Percentiles rank a stretch among this genome's conserved stretches.
Conservation (phyloP, 345 rosid species). For the Ceriops zippeliana region DNA sequence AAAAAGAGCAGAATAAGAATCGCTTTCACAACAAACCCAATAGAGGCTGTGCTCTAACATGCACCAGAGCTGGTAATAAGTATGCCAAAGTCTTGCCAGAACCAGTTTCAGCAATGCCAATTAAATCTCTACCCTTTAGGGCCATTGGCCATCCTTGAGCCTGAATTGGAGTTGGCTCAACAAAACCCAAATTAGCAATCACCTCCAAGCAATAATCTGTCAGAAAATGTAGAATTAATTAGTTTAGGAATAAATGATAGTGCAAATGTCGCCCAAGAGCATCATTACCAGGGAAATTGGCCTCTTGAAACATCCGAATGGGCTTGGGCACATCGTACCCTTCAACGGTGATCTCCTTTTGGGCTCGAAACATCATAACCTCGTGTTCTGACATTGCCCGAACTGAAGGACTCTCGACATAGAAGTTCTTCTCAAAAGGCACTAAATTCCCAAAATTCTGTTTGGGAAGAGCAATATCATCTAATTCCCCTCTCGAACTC, state of each 20-base stretch:
- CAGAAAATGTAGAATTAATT: conserved; percentile 8
- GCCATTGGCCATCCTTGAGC: conserved; percentile 99
- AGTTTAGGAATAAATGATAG: background rate
- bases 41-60: conserved; percentile 86
- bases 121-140: conserved; percentile 81
- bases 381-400: conserved; percentile 71
- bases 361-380: conserved; percentile 48
- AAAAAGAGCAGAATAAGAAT: background rate
- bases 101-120: conserved; percentile 98
- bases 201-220: conserved; percentile 79
- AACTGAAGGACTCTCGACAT: conserved; percentile 59
- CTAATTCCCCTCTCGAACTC: conserved; percentile 51
- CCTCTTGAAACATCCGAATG: conserved; percentile 65
- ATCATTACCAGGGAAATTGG: conserved; percentile 73
- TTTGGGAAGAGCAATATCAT: conserved; percentile 57
- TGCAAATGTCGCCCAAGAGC: background rate
- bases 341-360: conserved; percentile 69
- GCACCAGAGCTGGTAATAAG: conserved; percentile 88
- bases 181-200: conserved; percentile 77
- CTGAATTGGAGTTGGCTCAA: conserved; percentile 93
- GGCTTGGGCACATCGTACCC: conserved; percentile 88
- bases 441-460: conserved; percentile 73
- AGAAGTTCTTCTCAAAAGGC: conserved; percentile 86
- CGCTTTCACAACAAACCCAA: conserved; percentile 50
- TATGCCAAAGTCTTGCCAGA: conserved; percentile 98